These are phyloP conservation scores for Penicillium concentricum DNA, from an alignment of 2,329 filamentous ascomycete species.

Conservation along the genomic window DNA sequence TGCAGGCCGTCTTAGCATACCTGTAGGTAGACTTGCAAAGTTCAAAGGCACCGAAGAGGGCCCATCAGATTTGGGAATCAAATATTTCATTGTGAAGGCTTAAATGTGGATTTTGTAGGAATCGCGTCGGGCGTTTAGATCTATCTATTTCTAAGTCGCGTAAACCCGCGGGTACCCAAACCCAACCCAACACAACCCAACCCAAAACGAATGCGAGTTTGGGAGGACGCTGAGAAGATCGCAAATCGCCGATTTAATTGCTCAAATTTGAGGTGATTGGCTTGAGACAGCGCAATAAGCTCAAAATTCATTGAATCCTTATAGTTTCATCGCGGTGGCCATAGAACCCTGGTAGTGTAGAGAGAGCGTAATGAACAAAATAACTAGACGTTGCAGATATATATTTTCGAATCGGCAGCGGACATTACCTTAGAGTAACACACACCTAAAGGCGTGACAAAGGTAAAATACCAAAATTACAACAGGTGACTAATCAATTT, in stretches of 20 bases:
- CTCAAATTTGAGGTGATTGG: too few relatives aligned
- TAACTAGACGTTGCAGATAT: neutral
- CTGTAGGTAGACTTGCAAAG: neutral
- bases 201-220: neutral
- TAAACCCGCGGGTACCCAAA: neutral
- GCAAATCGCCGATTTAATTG: neutral
- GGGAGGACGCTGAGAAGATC: neutral
- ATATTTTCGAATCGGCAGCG: neutral
- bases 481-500: constrained; percentile 6
- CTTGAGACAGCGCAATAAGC: too few relatives aligned
- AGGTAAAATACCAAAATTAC: constrained; percentile 9
- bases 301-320: too few relatives aligned
- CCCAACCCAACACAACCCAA: neutral
- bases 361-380: too few relatives aligned
- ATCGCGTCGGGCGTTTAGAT: neutral
- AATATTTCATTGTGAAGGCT: neutral
- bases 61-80: too few relatives aligned
- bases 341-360: too few relatives aligned
- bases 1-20: too few relatives aligned
- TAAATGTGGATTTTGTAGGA: neutral
- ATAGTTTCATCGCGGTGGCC: too few relatives aligned
- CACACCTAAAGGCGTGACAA: neutral
- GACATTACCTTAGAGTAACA: neutral
- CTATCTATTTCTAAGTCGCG: neutral
- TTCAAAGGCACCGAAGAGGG: too few relatives aligned